Percentiles rank a stretch among this genome's conserved stretches.
Conservation (phyloP, 441 rosid genomes). For the Erodium trifolium region DNA sequence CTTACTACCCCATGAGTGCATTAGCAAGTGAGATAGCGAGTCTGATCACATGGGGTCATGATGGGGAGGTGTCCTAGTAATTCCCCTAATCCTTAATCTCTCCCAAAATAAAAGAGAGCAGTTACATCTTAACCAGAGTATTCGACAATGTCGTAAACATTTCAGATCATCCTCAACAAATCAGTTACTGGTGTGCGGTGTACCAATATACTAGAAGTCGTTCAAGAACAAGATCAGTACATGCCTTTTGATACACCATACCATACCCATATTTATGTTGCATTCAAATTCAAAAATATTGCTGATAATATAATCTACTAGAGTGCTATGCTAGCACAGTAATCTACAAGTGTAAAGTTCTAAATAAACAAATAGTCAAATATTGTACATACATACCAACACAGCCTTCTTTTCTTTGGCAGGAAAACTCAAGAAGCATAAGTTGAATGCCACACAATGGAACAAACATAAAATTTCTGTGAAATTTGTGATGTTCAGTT, state of each 20-base stretch:
- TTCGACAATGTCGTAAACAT: not conserved
- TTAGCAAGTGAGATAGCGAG: no score
- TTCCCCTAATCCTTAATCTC: not conserved
- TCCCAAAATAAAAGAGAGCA: not conserved
- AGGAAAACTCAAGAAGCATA: no score
- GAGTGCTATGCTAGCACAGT: no score
- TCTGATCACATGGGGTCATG: no score
- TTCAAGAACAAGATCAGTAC: not conserved
- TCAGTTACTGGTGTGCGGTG: not conserved
- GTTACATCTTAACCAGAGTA: not conserved
- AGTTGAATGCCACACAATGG: not conserved
- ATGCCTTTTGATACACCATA: not conserved
- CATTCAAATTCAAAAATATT: not conserved
- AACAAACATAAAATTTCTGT: not conserved
- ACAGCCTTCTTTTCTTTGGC: no score
- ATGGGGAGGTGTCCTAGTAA: no score
- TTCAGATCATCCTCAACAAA: not conserved
- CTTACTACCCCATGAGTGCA: no score
- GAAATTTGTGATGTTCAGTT: not conserved
- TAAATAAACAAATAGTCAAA: no score
- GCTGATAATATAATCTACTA: not conserved
- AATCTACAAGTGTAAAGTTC: no score
- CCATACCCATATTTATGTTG: slow-evolving; percentile 1
- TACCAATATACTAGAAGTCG: not conserved
- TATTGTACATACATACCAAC: no score